A percentile compares a stretch with the other conserved stretches of the same genome.
These are phyloP conservation scores for Boletus albobrunnescens DNA, from an alignment of 1,284 basidiomycete species.

Conservation along the genomic window DNA sequence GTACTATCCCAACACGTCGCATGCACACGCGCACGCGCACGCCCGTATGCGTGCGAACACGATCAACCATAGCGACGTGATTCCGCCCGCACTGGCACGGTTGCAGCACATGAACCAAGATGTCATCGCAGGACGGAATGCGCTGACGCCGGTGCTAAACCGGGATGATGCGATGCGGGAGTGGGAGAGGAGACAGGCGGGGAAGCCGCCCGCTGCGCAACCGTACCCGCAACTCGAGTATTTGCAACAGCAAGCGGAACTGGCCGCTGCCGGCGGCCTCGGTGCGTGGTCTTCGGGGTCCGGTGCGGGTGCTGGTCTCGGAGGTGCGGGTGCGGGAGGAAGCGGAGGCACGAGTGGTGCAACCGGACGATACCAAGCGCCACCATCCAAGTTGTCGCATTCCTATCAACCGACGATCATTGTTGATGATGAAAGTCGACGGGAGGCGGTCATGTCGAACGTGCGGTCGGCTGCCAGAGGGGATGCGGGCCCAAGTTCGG, in stretches of 20 bases:
- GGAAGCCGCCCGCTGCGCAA: slow-evolving; percentile 59
- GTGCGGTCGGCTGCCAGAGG: slow-evolving; percentile 63
- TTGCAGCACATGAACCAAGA: slow-evolving; percentile 87
- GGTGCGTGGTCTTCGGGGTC: slow-evolving; percentile 43
- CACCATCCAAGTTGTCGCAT: slow-evolving; percentile 66
- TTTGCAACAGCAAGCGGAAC: slow-evolving; percentile 88
- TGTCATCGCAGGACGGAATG: slow-evolving; percentile 75
- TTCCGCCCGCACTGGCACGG: slow-evolving; percentile 87
- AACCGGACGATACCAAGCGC: slow-evolving; percentile 37
- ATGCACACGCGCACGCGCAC: slow-evolving; percentile 32
- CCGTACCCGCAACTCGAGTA: slow-evolving; percentile 86
- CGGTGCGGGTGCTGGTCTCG: slow-evolving; percentile 9
- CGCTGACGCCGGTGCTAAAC: slow-evolving; percentile 83
- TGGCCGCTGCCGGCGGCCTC: slow-evolving; percentile 61
- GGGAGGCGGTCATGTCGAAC: slow-evolving; percentile 70
- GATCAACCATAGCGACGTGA: slow-evolving; percentile 77
- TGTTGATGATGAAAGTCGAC: slow-evolving; percentile 60
- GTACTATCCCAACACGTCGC: slow-evolving; percentile 57
- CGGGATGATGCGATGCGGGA: slow-evolving; percentile 87
- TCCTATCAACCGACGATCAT: slow-evolving; percentile 54
- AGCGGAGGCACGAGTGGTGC: slow-evolving; percentile 3
- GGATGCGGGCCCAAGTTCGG: slow-evolving; percentile 43
- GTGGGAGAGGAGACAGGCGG: slow-evolving; percentile 80
- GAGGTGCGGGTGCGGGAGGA: slow-evolving; percentile 20
- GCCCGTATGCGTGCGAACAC: slow-evolving; percentile 81